Conservation (phyloP, 1,284 basidiomycete genomes). For the Salmacisia buchloeana region DNA sequence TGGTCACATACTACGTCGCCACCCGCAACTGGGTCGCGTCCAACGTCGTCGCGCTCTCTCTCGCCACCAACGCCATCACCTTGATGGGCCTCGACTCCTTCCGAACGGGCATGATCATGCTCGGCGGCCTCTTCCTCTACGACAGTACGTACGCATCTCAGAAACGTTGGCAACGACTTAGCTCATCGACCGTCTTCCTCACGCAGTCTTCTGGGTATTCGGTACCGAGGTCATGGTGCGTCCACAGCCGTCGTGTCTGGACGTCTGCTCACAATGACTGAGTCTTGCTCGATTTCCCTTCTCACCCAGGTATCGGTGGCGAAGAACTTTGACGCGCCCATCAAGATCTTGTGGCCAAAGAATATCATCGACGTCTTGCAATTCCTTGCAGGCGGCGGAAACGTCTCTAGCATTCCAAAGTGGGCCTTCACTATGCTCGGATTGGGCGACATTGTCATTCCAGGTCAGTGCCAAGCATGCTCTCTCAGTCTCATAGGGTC, state of each 20-base stretch:
- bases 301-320: constrained; percentile 68
- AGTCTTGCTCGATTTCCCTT: too few species aligned
- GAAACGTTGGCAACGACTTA: not conserved
- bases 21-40: constrained; percentile 64
- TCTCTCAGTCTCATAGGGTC: not conserved
- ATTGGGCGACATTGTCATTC: constrained; percentile 81
- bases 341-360: constrained; percentile 57
- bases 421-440: constrained; percentile 83
- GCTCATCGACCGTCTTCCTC: not conserved
- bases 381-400: not conserved
- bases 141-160: constrained; percentile 32
- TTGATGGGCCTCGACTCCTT: constrained; percentile 85
- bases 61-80: constrained; percentile 74
- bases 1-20: constrained; percentile 66
- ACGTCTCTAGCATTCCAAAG: constrained; percentile 13
- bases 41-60: constrained; percentile 75
- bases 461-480: constrained; percentile 46
- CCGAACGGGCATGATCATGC: constrained; percentile 74
- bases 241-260: too few species aligned
- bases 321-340: constrained; percentile 84
- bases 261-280: not conserved
- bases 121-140: constrained; percentile 54
- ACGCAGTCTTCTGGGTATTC: constrained; percentile 47
- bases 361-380: constrained; percentile 31
- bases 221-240: constrained; percentile 48